Base-by-base conservation (phyloP, 495 filamentous ascomycete genomes). In the Penicillium coprophilum region DNA sequence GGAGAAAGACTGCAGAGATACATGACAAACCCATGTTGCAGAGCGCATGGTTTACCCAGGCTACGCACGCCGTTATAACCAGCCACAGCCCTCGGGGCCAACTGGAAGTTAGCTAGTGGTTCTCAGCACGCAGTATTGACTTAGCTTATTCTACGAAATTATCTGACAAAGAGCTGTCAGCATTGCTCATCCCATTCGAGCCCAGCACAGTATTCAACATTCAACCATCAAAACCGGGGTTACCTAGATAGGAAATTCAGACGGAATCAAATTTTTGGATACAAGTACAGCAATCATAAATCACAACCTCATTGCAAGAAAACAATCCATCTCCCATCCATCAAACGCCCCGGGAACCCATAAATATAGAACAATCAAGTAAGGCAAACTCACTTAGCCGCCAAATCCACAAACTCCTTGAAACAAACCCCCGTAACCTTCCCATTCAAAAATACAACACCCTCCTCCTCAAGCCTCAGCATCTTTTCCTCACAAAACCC, bases 401-500 rank as follows among this genome's bases (percentile, higher is more conserved):
- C 51, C 47, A 68, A 60, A 44, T 69, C 70, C 32, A 55, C 41
- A 67, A 72, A 70, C 11, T 70, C 67, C 53, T 6, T 40, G 62
- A 73, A 73, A 61, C 63, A 68, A 17, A 41, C 44, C 6, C 70
- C 71, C 27, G 7, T 27, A 20, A 60, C 71, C 53, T 63, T 68
- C 23, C 69, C 69, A 40, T 31, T 57, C 59, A 69, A 67, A 62
- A 72, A 73, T 17, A 39, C 30, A 17, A 74, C 68, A 4, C 71
- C 70, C 56, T 74, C 69, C 21, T 55, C 62, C 45, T 55, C 49
- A 28, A 74, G 53, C 49, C 70, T 49, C 30, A 53, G 10, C 47
- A 47, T 59, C 65, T 74, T 74, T 60, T 73, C 66, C 28, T 63
- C 62, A 13, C 58, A 50, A 51, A 72, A 67, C 17, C 59, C 55